A percentile compares a stretch with the other conserved stretches of the same genome.
Evolutionary conservation across 768 basidiomycete genomes (phyloP).

Genomic region (Termitomyces sp.): DNA sequence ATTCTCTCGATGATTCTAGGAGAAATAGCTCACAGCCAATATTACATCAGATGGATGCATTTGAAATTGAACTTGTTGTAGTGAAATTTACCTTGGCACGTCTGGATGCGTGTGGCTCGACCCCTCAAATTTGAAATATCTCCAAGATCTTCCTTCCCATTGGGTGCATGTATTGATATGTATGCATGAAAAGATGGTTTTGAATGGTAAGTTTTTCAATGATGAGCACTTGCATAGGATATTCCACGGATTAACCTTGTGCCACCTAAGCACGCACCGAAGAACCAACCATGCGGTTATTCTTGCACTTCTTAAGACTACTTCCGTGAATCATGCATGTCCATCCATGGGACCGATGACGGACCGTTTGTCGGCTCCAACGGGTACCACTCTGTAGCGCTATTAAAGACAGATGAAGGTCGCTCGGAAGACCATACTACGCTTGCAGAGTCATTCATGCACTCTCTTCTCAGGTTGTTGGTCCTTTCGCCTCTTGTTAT

Average conservation of each 20-base stretch:
- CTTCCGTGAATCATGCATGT: not conserved
- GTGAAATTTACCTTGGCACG: not conserved
- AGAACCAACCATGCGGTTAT: not conserved
- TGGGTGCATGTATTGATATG: not conserved
- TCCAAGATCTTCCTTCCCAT: not conserved
- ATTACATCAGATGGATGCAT: not conserved
- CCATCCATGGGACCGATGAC: not conserved
- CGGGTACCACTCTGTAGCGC: not conserved
- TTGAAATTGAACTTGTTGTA: not conserved
- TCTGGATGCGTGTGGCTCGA: not conserved
- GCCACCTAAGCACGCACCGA: no score
- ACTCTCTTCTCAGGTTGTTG: not conserved
- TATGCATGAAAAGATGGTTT: not conserved
- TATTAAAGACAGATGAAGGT: not conserved
- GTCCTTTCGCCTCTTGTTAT: conserved; percentile 6
- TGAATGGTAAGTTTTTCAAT: no score
- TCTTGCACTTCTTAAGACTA: not conserved
- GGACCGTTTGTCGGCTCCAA: not conserved
- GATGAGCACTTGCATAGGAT: no score
- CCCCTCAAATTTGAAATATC: no score
- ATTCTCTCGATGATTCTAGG: not conserved
- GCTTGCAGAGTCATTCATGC: not conserved
- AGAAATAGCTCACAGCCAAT: not conserved
- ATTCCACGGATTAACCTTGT: not conserved
- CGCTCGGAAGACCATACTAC: not conserved